phyloP scores from a whole-genome alignment of 192 early-diverging fungal species.

The Mortierella alpina region DNA sequence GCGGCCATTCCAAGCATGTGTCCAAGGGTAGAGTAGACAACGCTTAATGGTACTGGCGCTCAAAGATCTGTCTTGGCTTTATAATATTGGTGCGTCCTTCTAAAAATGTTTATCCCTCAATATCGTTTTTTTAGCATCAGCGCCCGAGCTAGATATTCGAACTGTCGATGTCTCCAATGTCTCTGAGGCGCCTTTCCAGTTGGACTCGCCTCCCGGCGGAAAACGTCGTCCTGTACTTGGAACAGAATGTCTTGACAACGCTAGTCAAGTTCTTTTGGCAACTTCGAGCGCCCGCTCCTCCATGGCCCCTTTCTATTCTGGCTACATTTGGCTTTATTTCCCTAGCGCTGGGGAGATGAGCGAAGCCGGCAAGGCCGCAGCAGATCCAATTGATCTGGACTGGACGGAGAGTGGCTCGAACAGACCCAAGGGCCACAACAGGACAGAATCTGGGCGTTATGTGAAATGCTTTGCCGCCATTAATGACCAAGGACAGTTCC shows the following conservation, averaged over 20 bases:
- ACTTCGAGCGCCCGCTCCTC: slow-evolving; percentile 50
- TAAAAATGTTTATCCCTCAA: background rate
- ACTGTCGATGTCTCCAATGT: slow-evolving; percentile 32
- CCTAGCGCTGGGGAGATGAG: background rate
- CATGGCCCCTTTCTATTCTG: slow-evolving; percentile 33
- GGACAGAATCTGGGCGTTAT: slow-evolving; percentile 18
- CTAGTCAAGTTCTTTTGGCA: slow-evolving; percentile 35
- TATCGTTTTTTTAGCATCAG: background rate
- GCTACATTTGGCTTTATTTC: slow-evolving; percentile 46
- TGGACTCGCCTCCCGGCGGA: slow-evolving; percentile 27
- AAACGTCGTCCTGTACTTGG: slow-evolving; percentile 36
- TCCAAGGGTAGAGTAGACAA: slow-evolving; percentile 20
- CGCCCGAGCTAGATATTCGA: background rate
- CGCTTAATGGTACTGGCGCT: background rate
- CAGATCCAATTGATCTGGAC: too few relatives aligned
- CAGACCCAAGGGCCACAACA: background rate
- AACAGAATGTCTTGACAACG: slow-evolving; percentile 45
- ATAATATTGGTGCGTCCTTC: too few relatives aligned
- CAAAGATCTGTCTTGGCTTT: too few relatives aligned
- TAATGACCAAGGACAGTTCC: slow-evolving; percentile 48
- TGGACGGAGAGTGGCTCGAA: too few relatives aligned
- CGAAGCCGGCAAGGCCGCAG: too few relatives aligned
- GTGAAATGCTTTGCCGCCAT: slow-evolving; percentile 49
- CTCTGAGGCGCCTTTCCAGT: slow-evolving; percentile 22
- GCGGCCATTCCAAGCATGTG: background rate